Base-by-base conservation (phyloP, 2,329 filamentous ascomycete genomes). In the Lasiodiplodia citricola region DNA sequence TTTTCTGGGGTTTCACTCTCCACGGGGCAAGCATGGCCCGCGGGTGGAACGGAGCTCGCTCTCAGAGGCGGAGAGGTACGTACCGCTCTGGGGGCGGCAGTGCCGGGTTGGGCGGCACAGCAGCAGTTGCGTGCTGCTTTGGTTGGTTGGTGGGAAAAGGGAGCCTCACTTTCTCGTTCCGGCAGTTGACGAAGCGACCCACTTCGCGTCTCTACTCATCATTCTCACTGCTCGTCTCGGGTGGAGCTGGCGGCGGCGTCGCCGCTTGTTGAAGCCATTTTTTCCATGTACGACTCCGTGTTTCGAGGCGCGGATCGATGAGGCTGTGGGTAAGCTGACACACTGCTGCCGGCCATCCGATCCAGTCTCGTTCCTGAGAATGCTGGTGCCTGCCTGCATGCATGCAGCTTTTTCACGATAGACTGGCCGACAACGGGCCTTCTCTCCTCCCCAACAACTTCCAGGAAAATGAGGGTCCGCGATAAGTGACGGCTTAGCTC, bases 111-210 rank as follows among this genome's bases (percentile, higher is more conserved):
- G 31, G 54, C 55, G 55, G 55, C 55, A 57, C 55, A n/a, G 35
- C 55, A n/a, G 31, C 10, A 10, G 31, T 35, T 35, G 10, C 54
- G 16, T 37, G 28, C 16, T 37, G 28, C 6, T 57, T 14, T 57
- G 54, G 54, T 28, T 38, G 55, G 55, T 57, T 57, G 55, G 55
- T 57, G 55, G 55, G 37, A 41, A 47, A 47, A 38, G 37, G 18
- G 55, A 57, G 35, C 55, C 55, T 57, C 55, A 57, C 55, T 57
- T 54, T 54, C 55, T 37, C 25, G 31, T 57, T 37, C 16, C 55
- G 55, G 55, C 55, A n/a, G 31, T 41, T 57, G 55, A 38, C 55
- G 55, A 38, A 11, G 55, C 10, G 55, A 18, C 55, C 31, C 55
- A 37, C 31, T 21, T 57, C 28, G 28, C 28, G 28, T 28, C 28